These are phyloP conservation scores for Ampelocalamus luodianensis DNA, from an alignment of 176 grass and related monocot genomes.

Conservation along the genomic window DNA sequence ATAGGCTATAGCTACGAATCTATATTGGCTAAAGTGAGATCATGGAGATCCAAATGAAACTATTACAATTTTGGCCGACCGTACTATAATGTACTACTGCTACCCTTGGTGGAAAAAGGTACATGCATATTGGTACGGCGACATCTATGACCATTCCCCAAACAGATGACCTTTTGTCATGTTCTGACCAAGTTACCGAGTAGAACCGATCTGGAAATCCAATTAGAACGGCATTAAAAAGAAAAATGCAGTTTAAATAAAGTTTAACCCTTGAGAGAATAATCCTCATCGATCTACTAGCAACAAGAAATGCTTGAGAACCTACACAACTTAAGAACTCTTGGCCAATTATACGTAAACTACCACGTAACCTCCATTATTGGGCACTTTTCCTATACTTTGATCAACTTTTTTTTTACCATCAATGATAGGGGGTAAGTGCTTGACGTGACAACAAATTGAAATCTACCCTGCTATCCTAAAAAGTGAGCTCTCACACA, in stretches of 20 bases:
- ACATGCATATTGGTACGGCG: slow-evolving; percentile 34
- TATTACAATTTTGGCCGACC: not conserved
- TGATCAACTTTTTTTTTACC: not conserved
- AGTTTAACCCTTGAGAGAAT: not conserved
- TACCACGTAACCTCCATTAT: slow-evolving; percentile 20
- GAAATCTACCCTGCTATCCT: slow-evolving; percentile 5
- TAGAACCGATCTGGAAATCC: not conserved
- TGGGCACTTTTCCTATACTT: not conserved
- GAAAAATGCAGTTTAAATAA: not conserved
- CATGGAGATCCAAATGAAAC: slow-evolving; percentile 10
- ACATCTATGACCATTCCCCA: slow-evolving; percentile 7
- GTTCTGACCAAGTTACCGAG: not conserved
- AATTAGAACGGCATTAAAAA: not conserved
- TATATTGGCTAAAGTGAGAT: slow-evolving; percentile 18
- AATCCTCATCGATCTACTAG: not conserved
- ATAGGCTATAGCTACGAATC: slow-evolving; percentile 6
- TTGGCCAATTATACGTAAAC: not conserved
- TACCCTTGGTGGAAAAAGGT: not conserved
- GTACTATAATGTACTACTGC: not conserved
- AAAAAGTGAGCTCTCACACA: slow-evolving; percentile 4
- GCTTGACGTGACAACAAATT: slow-evolving; percentile 45
- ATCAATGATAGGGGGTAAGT: slow-evolving; percentile 13
- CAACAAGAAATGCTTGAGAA: not conserved
- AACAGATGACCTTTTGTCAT: not conserved
- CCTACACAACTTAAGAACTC: not conserved